phyloP scores from a whole-genome alignment of 495 filamentous ascomycete species.

The Neurospora tetraspora region DNA sequence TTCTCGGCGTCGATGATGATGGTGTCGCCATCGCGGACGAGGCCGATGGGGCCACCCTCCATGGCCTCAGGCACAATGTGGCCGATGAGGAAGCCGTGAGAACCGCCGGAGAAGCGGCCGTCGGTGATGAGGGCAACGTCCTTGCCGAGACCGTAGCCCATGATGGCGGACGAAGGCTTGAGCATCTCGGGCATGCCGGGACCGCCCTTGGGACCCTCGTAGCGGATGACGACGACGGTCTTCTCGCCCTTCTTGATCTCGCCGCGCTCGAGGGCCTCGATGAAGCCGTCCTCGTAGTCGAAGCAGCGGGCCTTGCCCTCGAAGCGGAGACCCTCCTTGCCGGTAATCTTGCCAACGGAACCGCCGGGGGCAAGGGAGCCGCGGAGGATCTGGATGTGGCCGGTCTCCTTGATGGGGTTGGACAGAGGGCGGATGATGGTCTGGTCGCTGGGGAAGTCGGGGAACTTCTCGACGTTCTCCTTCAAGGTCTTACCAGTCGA shows the following conservation, averaged over 20 bases:
- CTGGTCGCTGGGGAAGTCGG: slow-evolving; percentile 74
- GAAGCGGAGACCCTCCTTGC: slow-evolving; percentile 89
- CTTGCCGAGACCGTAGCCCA: slow-evolving; percentile 75
- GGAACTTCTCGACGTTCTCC: slow-evolving; percentile 72
- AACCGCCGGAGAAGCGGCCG: slow-evolving; percentile 67
- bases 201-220: slow-evolving; percentile 77
- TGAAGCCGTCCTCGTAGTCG: slow-evolving; percentile 74
- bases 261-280: slow-evolving; percentile 63
- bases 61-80: slow-evolving; percentile 65
- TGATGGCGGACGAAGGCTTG: slow-evolving; percentile 73
- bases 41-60: slow-evolving; percentile 57
- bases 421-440: slow-evolving; percentile 83
- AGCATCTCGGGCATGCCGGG: slow-evolving; percentile 86
- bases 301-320: slow-evolving; percentile 81
- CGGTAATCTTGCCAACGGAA: slow-evolving; percentile 94
- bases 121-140: slow-evolving; percentile 76
- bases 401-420: slow-evolving; percentile 87
- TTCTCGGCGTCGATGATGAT: slow-evolving; percentile 65
- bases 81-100: slow-evolving; percentile 71
- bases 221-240: slow-evolving; percentile 93
- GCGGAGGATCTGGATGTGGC: slow-evolving; percentile 94
- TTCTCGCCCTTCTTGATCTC: slow-evolving; percentile 95
- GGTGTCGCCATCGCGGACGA: slow-evolving; percentile 58
- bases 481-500: slow-evolving; percentile 91
- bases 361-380: slow-evolving; percentile 86